These are phyloP conservation scores for Piper longum DNA, from an alignment of 164 flowering plant species.

Conservation along the genomic window DNA sequence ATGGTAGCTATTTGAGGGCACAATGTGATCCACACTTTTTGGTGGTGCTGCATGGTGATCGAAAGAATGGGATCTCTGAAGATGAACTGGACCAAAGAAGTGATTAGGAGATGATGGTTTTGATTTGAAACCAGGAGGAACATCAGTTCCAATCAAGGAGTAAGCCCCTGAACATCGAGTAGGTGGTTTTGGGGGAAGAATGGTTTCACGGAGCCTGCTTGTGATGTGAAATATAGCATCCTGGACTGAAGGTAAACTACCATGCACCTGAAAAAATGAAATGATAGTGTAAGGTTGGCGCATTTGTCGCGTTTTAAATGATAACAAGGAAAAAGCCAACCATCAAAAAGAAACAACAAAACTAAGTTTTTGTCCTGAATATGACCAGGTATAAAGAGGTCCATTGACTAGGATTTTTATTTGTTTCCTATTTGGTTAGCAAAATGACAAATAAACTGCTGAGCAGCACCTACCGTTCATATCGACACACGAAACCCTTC, in stretches of 20 bases:
- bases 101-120: slow-evolving; percentile 30
- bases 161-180: slow-evolving; percentile 13
- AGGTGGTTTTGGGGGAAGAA: slow-evolving; percentile 23
- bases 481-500: too few relatives aligned
- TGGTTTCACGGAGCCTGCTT: slow-evolving; percentile 33
- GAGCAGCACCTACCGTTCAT: not conserved
- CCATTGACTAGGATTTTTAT: too few relatives aligned
- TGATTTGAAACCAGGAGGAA: slow-evolving; percentile 25
- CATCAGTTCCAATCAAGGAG: slow-evolving; percentile 21
- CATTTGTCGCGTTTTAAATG: not conserved
- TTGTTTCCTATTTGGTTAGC: too few relatives aligned
- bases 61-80: slow-evolving; percentile 18
- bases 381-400: too few relatives aligned
- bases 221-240: slow-evolving; percentile 53
- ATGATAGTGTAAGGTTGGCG: not conserved
- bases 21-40: slow-evolving; percentile 19
- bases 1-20: slow-evolving; percentile 14
- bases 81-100: slow-evolving; percentile 16
- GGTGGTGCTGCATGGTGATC: slow-evolving; percentile 25
- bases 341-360: not conserved
- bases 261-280: slow-evolving; percentile 31
- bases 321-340: not conserved
- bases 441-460: not conserved
- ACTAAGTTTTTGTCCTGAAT: too few relatives aligned
- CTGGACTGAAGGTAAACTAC: slow-evolving; percentile 37